Base-by-base conservation (phyloP, 2,329 filamentous ascomycete genomes). In the Diaporthe eres region DNA sequence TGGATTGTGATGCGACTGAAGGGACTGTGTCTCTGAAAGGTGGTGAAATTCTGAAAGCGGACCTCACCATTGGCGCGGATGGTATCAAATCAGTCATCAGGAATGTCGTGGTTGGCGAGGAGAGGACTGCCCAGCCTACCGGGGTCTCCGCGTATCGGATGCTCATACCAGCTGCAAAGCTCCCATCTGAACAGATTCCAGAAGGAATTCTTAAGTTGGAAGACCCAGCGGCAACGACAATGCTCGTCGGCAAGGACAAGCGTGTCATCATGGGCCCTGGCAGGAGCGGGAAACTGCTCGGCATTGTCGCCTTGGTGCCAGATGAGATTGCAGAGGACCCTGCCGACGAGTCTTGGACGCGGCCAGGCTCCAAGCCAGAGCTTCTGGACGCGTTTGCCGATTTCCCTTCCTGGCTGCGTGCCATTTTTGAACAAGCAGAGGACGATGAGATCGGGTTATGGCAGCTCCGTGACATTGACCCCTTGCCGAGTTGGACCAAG, bases 401-500 rank as follows among this genome's bases (percentile, higher is more conserved):
- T 6, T 88, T 86, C 65, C 86, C 86, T 0, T 71, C 76, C 0
- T 88, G 86, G 86, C 79, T 83, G 1, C 82, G 80, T 37, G 79
- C 78, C 0, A 78, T 83, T 12, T 82, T 87, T 49, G 75, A 72
- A 39, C 76, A 79, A 5, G 82, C 81, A 1, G 77, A 81, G 9
- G 81, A 83, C 58, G 67, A 63, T 15, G 28, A 28, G 55, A 76
- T 87, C 2, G 84, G 83, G 1, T 79, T 88, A 0, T 88, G 86
- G 86, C 85, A 87, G 75, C 79, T 88, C 1, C 84, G 85, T 39
- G 86, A 88, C 75, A 77, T 85, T 37, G 85, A 87, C 67, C 83
- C 85, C 0, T 72, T 87, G n/a, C 74, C 78, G 3, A 83, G 78
- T 7, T 86, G 83, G 84, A 81, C 84, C 82, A 79, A 51, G 4